Conservation (phyloP, 176 grass and related monocot species). For the Luzula sylvatica region DNA sequence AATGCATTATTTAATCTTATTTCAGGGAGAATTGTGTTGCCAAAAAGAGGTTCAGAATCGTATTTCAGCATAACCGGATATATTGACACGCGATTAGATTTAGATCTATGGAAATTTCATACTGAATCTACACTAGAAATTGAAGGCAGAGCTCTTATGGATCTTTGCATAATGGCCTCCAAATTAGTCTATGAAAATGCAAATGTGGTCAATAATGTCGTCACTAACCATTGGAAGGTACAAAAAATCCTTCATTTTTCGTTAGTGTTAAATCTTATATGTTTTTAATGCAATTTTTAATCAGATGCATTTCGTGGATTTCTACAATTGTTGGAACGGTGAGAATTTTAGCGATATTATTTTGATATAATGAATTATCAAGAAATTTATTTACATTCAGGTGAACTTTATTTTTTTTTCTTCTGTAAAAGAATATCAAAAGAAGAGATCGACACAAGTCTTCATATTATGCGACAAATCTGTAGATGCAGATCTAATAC, state of each 20-base stretch:
- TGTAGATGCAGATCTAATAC: conserved; percentile 32
- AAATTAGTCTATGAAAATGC: conserved; percentile 39
- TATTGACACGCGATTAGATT: conserved; percentile 25
- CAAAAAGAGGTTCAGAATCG: conserved; percentile 20
- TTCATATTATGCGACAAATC: conserved; percentile 46
- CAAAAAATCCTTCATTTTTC: not conserved
- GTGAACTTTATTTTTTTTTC: not conserved
- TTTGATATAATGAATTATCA: no score
- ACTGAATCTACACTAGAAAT: not conserved
- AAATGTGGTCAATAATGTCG: conserved; percentile 13
- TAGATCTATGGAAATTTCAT: conserved; percentile 22
- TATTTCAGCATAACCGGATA: conserved; percentile 29
- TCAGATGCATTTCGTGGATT: conserved; percentile 43
- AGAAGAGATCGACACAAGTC: conserved; percentile 52
- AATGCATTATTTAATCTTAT: not conserved
- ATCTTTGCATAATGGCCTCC: conserved; percentile 36
- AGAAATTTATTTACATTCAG: no score
- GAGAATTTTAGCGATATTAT: no score
- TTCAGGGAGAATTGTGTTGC: conserved; percentile 27
- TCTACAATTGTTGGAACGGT: conserved; percentile 45
- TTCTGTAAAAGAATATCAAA: conserved; percentile 35
- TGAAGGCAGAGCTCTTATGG: conserved; percentile 17
- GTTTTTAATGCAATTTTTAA: conserved; percentile 4
- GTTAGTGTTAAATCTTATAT: no score
- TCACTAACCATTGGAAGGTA: conserved; percentile 31